Evolutionary conservation across 1,139 yeast genomes (phyloP), one percentile per base, ranked within the genome.

Genomic region (Petasospora fabianii): DNA sequence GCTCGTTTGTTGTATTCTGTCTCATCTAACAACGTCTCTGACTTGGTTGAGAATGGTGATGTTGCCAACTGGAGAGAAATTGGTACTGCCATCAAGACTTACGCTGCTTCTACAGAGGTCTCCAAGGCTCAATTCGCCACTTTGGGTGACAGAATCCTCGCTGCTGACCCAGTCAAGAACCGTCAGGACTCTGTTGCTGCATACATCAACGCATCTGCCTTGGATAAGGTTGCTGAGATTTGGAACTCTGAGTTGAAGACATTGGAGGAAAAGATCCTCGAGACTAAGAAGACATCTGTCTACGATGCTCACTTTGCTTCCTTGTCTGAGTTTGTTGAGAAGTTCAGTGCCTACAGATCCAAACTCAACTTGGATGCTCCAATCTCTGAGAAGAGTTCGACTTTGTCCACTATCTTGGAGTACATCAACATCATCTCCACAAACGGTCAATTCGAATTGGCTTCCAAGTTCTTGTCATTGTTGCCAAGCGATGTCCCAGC

Each of bases 281-380:
- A 68, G 41, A 60, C 69, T 6, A 62, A 68, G 19, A 61, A 66
- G 24, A 65, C 63, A 18, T 72, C 87, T n/a, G 81, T 86, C 4
- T 83, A 84, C 41, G 95, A 84, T 49, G 96, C 96, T 16, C 88
- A 90, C 58, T 80, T 84, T 51, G 84, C 78, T 52, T 84, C 96
- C 6, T 71, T 92, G 56, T 82, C 84, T 43, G 80, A 77, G 53
- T 84, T 88, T 59, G 84, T 87, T 42, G 95, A 85, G 59, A 90
- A 90, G 62, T 74, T 88, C 46, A 77, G 88, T 24, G 80, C 85
- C 18, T 85, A 83, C 61, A 76, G 86, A 52, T 73, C 80, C 34
- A 70, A 77, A 42, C 58, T 77, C 15, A 63, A 68, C 27, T 50
- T 62, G 17, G 54, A 61, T 12, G 69, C 72, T 3, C 63, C 64